Base-by-base conservation (phyloP, 176 grass and related monocot genomes). In the Triticum urartu region DNA sequence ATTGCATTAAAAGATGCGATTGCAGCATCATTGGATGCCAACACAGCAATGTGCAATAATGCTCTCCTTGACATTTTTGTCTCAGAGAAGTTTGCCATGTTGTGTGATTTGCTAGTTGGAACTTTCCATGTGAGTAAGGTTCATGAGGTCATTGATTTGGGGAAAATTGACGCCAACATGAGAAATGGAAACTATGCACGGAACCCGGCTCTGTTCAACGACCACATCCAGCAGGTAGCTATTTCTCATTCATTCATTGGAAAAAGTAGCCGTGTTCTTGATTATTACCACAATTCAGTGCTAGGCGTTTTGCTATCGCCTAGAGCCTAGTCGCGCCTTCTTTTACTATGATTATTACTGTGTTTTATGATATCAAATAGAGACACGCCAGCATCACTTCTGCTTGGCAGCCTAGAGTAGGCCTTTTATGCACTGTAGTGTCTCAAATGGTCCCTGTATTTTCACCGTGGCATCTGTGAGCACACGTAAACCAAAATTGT, bases 41-140 rank as follows among this genome's bases (percentile, higher is more conserved):
- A 94, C 73, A 92, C 84, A 56, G 81, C 79, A 25, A 94, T 88
- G 72, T 96, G 92, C 85, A 89, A 85, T 45, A 93, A 85, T n/a
- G 86, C 87, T 79, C 87, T 99, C 65, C 77, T 90, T 26, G 92
- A 94, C 35, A 82, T 99, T 82, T 54, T 99, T 33, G 64, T 92
- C 65, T 96, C 97, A 0, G 92, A 96, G 56, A 95, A 94, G 71
- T 99, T 99, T 86, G 92, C 92, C 38, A 80, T 94, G 50, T 40
- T 99, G 67, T 99, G 94, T 80, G 85, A 99, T 91, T 77, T 92
- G 76, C 62, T 96, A 71, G 84, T 86, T 79, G 79, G 68, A 86
- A 86, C 60, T 43, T 94, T 99, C 85, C 87, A 89, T 90, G 87
- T 86, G 56, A 83, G 60, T 43, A 85, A 92, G 75, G 79, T 72